Evolutionary conservation across 345 rosid genomes (phyloP).

Genomic region (Eucalyptus polyanthemos): DNA sequence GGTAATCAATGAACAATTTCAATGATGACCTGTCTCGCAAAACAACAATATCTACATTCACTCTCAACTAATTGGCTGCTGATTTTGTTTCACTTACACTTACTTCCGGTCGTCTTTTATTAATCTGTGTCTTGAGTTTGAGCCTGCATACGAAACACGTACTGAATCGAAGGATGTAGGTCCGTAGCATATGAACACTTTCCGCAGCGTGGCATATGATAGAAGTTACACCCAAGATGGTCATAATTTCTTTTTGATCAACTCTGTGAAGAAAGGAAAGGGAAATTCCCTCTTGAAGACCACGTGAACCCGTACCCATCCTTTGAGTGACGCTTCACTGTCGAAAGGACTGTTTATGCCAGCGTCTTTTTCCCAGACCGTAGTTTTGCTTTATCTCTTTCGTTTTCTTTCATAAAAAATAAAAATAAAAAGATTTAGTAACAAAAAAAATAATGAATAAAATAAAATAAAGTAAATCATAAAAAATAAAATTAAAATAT

Average conservation of each 20-base stretch:
- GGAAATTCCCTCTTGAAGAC: not conserved
- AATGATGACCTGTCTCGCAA: not conserved
- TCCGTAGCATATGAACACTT: not conserved
- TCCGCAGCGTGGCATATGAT: not conserved
- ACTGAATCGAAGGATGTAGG: not conserved
- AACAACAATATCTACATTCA: not conserved
- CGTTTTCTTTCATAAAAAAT: too few relatives aligned
- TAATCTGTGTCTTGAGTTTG: not conserved
- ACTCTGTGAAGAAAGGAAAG: not conserved
- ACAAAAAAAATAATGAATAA: too few relatives aligned
- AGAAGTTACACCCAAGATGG: not conserved
- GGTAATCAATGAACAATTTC: not conserved
- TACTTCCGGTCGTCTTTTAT: constrained; percentile 19
- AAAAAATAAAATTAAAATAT: too few relatives aligned
- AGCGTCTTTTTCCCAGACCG: too few relatives aligned
- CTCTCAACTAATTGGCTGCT: constrained; percentile 27
- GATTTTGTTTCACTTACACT: constrained; percentile 42
- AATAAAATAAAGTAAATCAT: too few relatives aligned
- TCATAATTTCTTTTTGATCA: not conserved
- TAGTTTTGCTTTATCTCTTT: too few relatives aligned
- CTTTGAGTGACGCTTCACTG: not conserved
- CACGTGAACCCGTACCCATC: not conserved
- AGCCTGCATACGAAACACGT: not conserved
- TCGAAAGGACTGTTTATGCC: not conserved
- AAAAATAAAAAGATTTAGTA: too few relatives aligned